phyloP scores from a whole-genome alignment of 2,329 filamentous ascomycete genomes.

The Penicillium sp. region DNA sequence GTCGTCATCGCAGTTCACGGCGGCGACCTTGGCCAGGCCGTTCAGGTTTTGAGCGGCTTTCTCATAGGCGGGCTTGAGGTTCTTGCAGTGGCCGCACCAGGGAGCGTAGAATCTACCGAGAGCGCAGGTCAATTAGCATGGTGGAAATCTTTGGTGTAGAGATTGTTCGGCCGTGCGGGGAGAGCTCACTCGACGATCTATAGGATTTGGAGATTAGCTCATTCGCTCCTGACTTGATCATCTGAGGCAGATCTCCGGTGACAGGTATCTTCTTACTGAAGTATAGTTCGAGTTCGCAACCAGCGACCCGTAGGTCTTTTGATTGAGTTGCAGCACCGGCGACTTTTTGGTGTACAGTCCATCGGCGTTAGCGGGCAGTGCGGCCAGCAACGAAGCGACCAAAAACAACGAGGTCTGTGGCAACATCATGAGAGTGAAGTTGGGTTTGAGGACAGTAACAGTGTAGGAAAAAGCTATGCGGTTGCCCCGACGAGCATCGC shows the following conservation, averaged over 20 bases:
- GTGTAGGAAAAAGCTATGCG: not conserved
- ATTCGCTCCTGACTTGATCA: not conserved
- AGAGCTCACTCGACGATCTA: conserved; percentile 58
- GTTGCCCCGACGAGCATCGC: conserved; percentile 7
- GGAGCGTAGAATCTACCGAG: conserved; percentile 88
- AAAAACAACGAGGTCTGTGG: conserved; percentile 51
- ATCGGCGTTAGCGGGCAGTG: conserved; percentile 67
- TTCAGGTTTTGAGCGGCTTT: conserved; percentile 86
- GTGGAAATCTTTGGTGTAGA: conserved; percentile 11
- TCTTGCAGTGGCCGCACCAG: conserved; percentile 97
- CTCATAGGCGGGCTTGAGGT: conserved; percentile 92
- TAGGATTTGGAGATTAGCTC: conserved; percentile 1
- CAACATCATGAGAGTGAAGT: conserved; percentile 34
- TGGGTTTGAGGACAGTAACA: not conserved
- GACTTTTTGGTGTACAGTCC: conserved; percentile 85
- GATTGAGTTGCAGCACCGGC: conserved; percentile 79
- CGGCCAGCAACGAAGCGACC: conserved; percentile 66
- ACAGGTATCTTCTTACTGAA: conserved; percentile 64
- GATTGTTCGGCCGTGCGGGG: conserved; percentile 12
- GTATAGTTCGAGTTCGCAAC: conserved; percentile 91
- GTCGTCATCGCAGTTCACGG: conserved; percentile 93
- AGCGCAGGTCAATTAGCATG: conserved; percentile 21
- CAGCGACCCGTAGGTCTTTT: conserved; percentile 76
- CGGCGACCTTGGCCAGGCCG: conserved; percentile 92
- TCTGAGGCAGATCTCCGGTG: not conserved